Conservation (phyloP, 495 filamentous ascomycete species). For the Penicillium fimorum region DNA sequence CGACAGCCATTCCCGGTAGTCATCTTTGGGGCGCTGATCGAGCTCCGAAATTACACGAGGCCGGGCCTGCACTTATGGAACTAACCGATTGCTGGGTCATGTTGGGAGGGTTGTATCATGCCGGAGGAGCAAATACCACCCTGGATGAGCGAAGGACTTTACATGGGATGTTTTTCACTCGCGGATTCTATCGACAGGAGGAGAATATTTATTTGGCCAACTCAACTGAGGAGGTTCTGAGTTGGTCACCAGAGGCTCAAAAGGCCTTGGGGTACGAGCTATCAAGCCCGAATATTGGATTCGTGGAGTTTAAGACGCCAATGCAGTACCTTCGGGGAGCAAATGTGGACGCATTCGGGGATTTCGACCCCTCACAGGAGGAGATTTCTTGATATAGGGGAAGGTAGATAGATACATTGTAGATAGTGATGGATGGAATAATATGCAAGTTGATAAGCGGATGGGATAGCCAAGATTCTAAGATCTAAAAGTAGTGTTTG, state of each 20-base stretch:
- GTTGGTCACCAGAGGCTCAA: conserved; percentile 21
- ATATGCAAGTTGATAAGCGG: background rate
- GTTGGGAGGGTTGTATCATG: conserved; percentile 24
- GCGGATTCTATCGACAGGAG: conserved; percentile 22
- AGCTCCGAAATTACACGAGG: conserved; percentile 14
- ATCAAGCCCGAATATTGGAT: conserved; percentile 25
- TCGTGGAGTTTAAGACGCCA: conserved; percentile 22
- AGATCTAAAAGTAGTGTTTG: conserved; percentile 3
- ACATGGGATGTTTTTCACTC: conserved; percentile 23
- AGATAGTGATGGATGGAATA: background rate
- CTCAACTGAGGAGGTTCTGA: conserved; percentile 16
- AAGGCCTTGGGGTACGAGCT: conserved; percentile 24
- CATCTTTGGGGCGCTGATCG: conserved; percentile 23
- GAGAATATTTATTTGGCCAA: conserved; percentile 24
- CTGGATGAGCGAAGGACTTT: conserved; percentile 9
- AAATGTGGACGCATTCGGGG: conserved; percentile 16
- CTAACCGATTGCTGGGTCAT: conserved; percentile 24
- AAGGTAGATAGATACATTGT: background rate
- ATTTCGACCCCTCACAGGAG: conserved; percentile 17
- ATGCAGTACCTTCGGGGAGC: conserved; percentile 23
- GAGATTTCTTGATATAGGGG: too few species aligned
- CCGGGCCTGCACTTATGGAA: conserved; percentile 17
- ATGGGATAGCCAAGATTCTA: too few species aligned
- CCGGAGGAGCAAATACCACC: conserved; percentile 21
- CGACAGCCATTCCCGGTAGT: conserved; percentile 15